Evolutionary conservation across 768 basidiomycete species (phyloP), one percentile per base, ranked within the genome.

Genomic region (Tulasnella calospora): DNA sequence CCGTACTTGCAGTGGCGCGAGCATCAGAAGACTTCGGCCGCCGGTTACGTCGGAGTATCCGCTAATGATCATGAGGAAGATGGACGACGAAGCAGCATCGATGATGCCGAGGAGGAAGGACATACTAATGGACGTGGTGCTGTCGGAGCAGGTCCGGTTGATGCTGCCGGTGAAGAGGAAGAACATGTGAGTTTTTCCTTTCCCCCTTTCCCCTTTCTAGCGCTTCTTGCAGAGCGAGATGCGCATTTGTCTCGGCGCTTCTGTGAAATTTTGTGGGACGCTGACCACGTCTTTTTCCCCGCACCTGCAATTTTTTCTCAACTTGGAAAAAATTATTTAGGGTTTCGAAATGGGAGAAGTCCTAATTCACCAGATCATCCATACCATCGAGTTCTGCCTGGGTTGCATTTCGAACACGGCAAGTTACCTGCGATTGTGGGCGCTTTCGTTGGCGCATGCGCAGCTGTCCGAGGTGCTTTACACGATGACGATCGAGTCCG

Each of bases 371-470:
- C 98, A 99, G 84, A 88, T 98, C 80, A 99, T 99, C 82, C 98
- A 99, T 85, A 97, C 96, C 35, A 98, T 99, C 85, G 98, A 99
- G 86, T 99, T 99, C 86, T 99, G 98, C 83, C 90, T 99, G 44
- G 98, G 97, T 9, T 98, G 97, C 84, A 98, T 98, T 82, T 99
- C 97, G 80, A 97, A 98, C 84, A 99, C 97, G 0, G 94, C 94
- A 17, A 95, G 93, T 21, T 94, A 94, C 85, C 89, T 95, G 71
- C 93, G 97, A 83, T 88, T 99, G 51, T 99, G 97, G 97, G 98
- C 98, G 27, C 89, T 99, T 9, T 99, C 98, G 35, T 89, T 99
- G 74, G 98, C 98, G 15, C 98, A 99, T 85, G 95, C 98, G 27
- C 98, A 99, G 85, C 87, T 99, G 23, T 97, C 95, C 51, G 96